Evolutionary conservation across 2,329 filamentous ascomycete genomes (phyloP), one percentile per base, ranked within the genome.

Genomic region (Arachnopeziza araneosa): DNA sequence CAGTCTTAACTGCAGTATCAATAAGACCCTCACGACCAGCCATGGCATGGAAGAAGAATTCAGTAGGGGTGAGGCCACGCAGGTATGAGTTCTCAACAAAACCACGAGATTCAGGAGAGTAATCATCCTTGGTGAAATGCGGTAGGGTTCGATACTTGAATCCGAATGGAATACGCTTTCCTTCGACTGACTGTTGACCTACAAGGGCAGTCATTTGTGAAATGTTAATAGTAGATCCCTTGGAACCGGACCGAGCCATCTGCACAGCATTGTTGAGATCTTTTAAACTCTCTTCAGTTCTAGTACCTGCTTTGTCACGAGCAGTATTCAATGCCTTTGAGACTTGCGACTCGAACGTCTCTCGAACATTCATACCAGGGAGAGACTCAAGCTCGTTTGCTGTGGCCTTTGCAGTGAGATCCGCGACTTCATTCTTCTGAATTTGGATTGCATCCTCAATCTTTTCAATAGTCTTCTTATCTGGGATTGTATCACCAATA

Each of bases 21-120:
- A 99, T 99, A 58, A 99, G 83, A 96, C 95, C 95, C 78, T 99
- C 95, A 80, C 95, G 87, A 91, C 95, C 95, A 81, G 95, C 95
- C 95, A 99, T 99, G 72, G 95, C 95, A 83, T 99, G 95, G 83
- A 99, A 99, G 80, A 97, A 99, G 78, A 99, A 99, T 69, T 99
- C 95, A 0, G 90, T 88, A 0, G 95, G 95, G 0, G 96, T 99
- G 61, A 99, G 79, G 59, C 95, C 95, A 80, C 95, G 90, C 14
- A 99, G 84, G 70, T 99, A 99, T 0, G 95, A 99, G 77, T 99
- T 99, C 76, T 99, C 95, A 22, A 99, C 95, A 72, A 99, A 99
- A 50, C 95, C 95, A 78, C 95, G 88, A 52, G 95, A 93, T 74
- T 97, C 93, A 12, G 95, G 92, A 22, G 93, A 98, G 75, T 98